Percentiles rank a stretch among this genome's conserved stretches.
phyloP scores from a whole-genome alignment of 257 asterid genomes.

The Nemophila menziesii region DNA sequence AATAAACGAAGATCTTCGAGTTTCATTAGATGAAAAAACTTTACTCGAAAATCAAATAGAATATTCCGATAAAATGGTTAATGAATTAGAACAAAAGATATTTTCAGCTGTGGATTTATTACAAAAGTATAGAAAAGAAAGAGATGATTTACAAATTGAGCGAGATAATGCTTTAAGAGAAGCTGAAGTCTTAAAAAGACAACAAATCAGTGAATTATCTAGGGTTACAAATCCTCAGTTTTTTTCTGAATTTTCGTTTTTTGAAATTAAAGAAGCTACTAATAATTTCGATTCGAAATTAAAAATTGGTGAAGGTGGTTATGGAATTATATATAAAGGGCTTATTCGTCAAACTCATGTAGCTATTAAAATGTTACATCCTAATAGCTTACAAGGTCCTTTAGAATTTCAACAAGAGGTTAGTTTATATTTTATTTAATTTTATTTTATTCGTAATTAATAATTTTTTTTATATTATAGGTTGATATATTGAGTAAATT shows the following conservation, averaged over 20 bases:
- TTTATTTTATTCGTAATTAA: slow-evolving; percentile 5
- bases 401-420: slow-evolving; percentile 85
- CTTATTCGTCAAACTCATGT: slow-evolving; percentile 67
- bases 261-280: slow-evolving; percentile 78
- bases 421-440: slow-evolving; percentile 1
- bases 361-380: slow-evolving; percentile 65
- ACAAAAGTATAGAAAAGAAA: slow-evolving; percentile 70
- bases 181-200: slow-evolving; percentile 49
- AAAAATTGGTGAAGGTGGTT: slow-evolving; percentile 87
- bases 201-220: slow-evolving; percentile 43
- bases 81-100: slow-evolving; percentile 72
- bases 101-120: slow-evolving; percentile 62
- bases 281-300: slow-evolving; percentile 35
- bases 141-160: slow-evolving; percentile 56
- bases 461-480: slow-evolving; percentile 25
- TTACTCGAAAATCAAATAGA: slow-evolving; percentile 46
- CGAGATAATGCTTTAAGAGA: slow-evolving; percentile 51
- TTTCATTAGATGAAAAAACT: slow-evolving; percentile 41
- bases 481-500: slow-evolving; percentile 67
- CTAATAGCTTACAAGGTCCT: slow-evolving; percentile 69
- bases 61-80: slow-evolving; percentile 36
- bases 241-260: slow-evolving; percentile 53
- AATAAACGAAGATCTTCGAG: slow-evolving; percentile 32
- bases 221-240: slow-evolving; percentile 38
- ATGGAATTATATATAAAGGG: slow-evolving; percentile 68